phyloP scores from a whole-genome alignment of 2,329 filamentous ascomycete genomes.

The Fusarium pininemorale region DNA sequence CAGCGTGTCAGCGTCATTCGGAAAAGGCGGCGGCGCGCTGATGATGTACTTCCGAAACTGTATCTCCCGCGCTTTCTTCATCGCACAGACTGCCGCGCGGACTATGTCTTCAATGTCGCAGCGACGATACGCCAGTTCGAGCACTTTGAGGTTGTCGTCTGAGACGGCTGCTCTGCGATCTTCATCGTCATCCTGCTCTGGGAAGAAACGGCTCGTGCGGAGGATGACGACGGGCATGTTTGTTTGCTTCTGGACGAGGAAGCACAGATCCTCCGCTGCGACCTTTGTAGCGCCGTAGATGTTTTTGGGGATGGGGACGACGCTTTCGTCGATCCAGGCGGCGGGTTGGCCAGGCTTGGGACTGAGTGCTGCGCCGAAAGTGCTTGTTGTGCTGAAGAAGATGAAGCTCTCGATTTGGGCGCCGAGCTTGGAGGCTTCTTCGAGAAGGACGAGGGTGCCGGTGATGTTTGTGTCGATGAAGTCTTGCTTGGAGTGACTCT shows the following conservation, averaged over 20 bases:
- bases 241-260: slow-evolving; percentile 51
- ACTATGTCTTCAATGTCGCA: slow-evolving; percentile 57
- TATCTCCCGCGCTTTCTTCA: slow-evolving; percentile 46
- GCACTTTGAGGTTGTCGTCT: slow-evolving; percentile 58
- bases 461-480: slow-evolving; percentile 57
- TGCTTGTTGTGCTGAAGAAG: slow-evolving; percentile 58
- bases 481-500: slow-evolving; percentile 54
- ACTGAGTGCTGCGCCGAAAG: slow-evolving; percentile 53
- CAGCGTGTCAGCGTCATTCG: slow-evolving; percentile 44
- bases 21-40: slow-evolving; percentile 54
- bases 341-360: slow-evolving; percentile 49
- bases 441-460: slow-evolving; percentile 54
- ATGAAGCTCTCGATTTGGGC: slow-evolving; percentile 51
- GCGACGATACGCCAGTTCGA: slow-evolving; percentile 58
- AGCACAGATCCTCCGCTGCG: slow-evolving; percentile 59
- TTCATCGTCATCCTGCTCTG: slow-evolving; percentile 57
- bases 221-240: slow-evolving; percentile 54
- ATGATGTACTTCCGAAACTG: slow-evolving; percentile 55
- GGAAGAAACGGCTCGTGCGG: slow-evolving; percentile 60
- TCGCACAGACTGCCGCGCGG: slow-evolving; percentile 51
- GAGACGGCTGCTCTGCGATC: slow-evolving; percentile 48
- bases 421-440: slow-evolving; percentile 46
- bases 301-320: slow-evolving; percentile 55
- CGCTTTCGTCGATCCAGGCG: slow-evolving; percentile 55
- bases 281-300: slow-evolving; percentile 60